Percentiles rank a stretch among this genome's conserved stretches.
phyloP scores from a whole-genome alignment of 768 basidiomycete species.

The Psilocybe cubensis region DNA sequence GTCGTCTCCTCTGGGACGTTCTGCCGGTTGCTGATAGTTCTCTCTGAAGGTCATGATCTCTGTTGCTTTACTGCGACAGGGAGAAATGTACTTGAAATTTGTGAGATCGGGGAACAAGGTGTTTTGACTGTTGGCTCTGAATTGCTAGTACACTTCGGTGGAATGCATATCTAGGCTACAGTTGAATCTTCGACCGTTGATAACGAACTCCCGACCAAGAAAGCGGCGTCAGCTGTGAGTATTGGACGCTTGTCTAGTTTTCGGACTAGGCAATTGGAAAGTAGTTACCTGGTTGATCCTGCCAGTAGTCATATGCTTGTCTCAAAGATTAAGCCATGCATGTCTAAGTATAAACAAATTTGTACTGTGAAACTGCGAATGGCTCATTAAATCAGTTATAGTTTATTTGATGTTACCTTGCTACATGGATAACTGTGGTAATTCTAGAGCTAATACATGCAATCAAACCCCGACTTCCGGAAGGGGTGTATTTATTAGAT shows the following conservation, averaged over 20 bases:
- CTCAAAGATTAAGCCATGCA: conserved; percentile 86
- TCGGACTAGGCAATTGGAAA: conserved; percentile 29
- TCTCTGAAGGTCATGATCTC: conserved; percentile 37
- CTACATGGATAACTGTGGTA: conserved; percentile 83
- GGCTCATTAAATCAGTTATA: conserved; percentile 86
- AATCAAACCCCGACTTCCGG: conserved; percentile 69
- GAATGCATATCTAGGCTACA: conserved; percentile 17
- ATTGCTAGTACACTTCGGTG: conserved; percentile 19
- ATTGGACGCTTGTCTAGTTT: conserved; percentile 13
- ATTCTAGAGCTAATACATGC: conserved; percentile 81
- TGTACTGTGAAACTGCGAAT: conserved; percentile 81
- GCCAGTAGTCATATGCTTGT: conserved; percentile 86
- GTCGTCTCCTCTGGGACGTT: conserved; percentile 15
- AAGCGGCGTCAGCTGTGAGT: conserved; percentile 25
- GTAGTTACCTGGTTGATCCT: conserved; percentile 86
- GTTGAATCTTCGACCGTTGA: conserved; percentile 26
- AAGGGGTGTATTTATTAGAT: conserved; percentile 78
- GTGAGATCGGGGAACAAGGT: conserved; percentile 51
- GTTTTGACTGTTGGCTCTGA: conserved; percentile 30
- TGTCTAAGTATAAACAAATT: conserved; percentile 75
- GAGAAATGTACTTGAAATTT: conserved; percentile 40
- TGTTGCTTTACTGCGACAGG: conserved; percentile 31
- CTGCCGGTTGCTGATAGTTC: conserved; percentile 40
- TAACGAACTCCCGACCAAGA: conserved; percentile 28
- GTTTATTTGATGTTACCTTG: conserved; percentile 78